Percentiles rank a stretch among this genome's conserved stretches.
Conservation (phyloP, 768 basidiomycete genomes). For the Fistulinella prunicolor region DNA sequence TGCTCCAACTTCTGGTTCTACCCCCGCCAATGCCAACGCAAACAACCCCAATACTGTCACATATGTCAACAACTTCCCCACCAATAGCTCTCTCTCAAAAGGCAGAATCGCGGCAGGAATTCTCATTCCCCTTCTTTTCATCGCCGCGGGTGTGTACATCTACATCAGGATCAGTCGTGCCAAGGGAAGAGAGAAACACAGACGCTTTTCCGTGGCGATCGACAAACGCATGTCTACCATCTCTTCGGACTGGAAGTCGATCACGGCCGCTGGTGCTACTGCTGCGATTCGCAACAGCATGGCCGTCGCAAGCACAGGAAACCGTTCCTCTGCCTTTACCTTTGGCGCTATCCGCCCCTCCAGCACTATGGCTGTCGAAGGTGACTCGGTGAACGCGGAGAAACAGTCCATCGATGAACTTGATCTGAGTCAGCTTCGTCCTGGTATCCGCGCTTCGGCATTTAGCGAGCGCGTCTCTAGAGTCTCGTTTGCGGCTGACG, state of each 20-base stretch:
- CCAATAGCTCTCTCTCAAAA: constrained; percentile 36
- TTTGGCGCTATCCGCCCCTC: constrained; percentile 55
- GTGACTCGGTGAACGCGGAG: constrained; percentile 32
- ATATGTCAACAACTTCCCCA: constrained; percentile 37
- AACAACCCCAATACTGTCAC: constrained; percentile 35
- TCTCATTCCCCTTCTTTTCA: constrained; percentile 60
- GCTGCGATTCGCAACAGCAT: constrained; percentile 73
- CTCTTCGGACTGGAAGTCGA: constrained; percentile 72
- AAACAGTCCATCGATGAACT: constrained; percentile 39
- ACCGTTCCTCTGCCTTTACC: constrained; percentile 48
- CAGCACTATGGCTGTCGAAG: constrained; percentile 44
- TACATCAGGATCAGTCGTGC: constrained; percentile 57
- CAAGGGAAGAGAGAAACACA: constrained; percentile 49
- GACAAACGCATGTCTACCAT: constrained; percentile 86
- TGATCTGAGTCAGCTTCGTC: constrained; percentile 47
- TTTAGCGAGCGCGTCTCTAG: constrained; percentile 52
- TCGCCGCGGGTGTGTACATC: constrained; percentile 39
- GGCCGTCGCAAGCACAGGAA: constrained; percentile 38
- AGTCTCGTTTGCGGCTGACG: constrained; percentile 68
- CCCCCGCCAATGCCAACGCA: constrained; percentile 42
- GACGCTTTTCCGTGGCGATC: constrained; percentile 60
- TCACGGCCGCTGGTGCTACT: constrained; percentile 64
- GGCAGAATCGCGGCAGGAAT: constrained; percentile 67
- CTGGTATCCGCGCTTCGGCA: constrained; percentile 51
- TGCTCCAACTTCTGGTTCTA: constrained; percentile 37